These are phyloP conservation scores for Aegilops longissima DNA, from an alignment of 176 grass and related monocot genomes.

Conservation along the genomic window DNA sequence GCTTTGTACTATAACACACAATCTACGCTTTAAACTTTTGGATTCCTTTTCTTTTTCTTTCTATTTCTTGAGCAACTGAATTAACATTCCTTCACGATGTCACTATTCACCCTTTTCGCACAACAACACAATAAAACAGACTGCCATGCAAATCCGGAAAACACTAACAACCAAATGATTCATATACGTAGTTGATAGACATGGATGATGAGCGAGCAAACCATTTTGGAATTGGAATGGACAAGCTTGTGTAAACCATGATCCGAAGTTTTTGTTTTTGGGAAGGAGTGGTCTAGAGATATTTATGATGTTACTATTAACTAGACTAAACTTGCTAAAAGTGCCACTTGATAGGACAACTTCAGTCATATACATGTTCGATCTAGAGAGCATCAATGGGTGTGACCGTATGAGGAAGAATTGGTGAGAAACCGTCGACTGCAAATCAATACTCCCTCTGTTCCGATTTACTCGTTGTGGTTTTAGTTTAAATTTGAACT, in stretches of 20 bases:
- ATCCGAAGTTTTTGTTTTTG: not conserved
- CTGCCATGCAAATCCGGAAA: not conserved
- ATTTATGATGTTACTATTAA: not conserved
- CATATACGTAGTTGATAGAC: not conserved
- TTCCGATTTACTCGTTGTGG: too few relatives aligned
- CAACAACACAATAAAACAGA: not conserved
- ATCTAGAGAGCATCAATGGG: not conserved
- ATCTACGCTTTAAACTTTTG: not conserved
- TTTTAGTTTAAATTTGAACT: too few relatives aligned
- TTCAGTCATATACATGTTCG: not conserved
- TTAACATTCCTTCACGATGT: not conserved
- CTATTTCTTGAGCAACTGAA: not conserved
- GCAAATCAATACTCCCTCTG: not conserved
- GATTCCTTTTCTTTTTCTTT: not conserved
- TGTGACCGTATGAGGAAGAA: not conserved
- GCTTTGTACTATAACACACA: not conserved
- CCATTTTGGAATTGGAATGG: not conserved
- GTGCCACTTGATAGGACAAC: not conserved
- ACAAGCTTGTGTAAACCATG: not conserved
- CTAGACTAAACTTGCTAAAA: not conserved
- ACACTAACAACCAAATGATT: not conserved
- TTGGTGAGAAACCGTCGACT: accelerated
- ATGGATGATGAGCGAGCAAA: not conserved
- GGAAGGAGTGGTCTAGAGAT: not conserved
- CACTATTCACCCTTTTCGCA: not conserved